These are phyloP conservation scores for Umbelopsis sp. DNA, from an alignment of 371 early-diverging fungal species.

Conservation along the genomic window DNA sequence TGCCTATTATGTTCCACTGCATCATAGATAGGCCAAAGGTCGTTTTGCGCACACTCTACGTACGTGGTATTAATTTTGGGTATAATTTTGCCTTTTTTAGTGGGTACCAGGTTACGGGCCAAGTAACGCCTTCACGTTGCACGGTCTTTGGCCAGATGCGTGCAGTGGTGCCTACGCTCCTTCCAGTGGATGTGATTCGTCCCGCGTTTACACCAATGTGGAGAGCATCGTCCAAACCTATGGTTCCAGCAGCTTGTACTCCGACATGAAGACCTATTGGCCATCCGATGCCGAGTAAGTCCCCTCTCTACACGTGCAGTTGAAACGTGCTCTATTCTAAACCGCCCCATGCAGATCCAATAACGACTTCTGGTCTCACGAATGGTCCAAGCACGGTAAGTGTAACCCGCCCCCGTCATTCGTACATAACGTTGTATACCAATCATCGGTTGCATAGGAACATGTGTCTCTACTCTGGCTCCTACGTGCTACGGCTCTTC, in stretches of 20 bases:
- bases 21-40: not conserved
- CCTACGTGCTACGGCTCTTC: slow-evolving; percentile 57
- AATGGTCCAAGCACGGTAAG: slow-evolving; percentile 81
- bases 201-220: slow-evolving; percentile 57
- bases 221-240: slow-evolving; percentile 40
- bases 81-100: not conserved
- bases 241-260: slow-evolving; percentile 42
- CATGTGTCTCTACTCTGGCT: slow-evolving; percentile 69
- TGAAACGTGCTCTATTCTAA: slow-evolving; percentile 20
- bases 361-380: slow-evolving; percentile 71
- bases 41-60: no score
- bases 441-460: slow-evolving; percentile 29
- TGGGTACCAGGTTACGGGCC: slow-evolving; percentile 31
- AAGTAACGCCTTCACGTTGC: slow-evolving; percentile 51
- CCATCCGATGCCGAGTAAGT: slow-evolving; percentile 42
- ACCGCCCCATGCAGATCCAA: slow-evolving; percentile 23
- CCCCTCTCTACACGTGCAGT: not conserved
- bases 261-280: slow-evolving; percentile 74
- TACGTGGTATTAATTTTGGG: no score
- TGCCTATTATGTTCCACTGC: not conserved
- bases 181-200: slow-evolving; percentile 65
- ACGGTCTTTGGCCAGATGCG: slow-evolving; percentile 85
- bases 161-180: slow-evolving; percentile 69
- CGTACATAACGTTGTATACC: not conserved
- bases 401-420: not conserved